These are phyloP conservation scores for Falciphora oryzae DNA, from an alignment of 2,329 filamentous ascomycete genomes.

Conservation along the genomic window DNA sequence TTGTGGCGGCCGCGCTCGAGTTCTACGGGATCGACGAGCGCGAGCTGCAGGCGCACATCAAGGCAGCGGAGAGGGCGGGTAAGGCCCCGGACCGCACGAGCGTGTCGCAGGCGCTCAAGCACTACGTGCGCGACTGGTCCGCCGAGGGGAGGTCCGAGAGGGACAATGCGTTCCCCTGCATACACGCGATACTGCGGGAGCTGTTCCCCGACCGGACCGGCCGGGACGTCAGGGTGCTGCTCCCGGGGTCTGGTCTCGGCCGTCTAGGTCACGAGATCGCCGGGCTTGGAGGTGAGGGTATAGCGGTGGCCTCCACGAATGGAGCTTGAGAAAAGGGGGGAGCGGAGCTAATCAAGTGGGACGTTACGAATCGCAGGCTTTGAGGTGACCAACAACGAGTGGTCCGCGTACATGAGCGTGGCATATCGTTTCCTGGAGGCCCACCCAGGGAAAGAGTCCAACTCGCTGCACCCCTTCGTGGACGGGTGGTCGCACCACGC, in stretches of 20 bases:
- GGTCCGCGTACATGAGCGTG: slow-evolving; percentile 52
- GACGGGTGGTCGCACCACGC: slow-evolving; percentile 53
- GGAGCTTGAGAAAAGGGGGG: neutral
- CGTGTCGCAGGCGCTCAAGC: slow-evolving; percentile 48
- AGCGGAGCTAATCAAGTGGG: neutral
- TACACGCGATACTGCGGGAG: slow-evolving; percentile 25
- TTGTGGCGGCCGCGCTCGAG: slow-evolving; percentile 36
- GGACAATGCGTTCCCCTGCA: slow-evolving; percentile 33
- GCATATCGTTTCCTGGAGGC: slow-evolving; percentile 44
- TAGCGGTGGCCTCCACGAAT: neutral
- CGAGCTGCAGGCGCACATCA: slow-evolving; percentile 40
- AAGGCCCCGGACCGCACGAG: slow-evolving; percentile 32
- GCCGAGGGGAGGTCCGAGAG: slow-evolving; percentile 40
- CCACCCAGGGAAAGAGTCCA: slow-evolving; percentile 13
- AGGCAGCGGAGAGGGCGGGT: slow-evolving; percentile 30
- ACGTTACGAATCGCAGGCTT: slow-evolving; percentile 22
- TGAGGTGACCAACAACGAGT: slow-evolving; percentile 51
- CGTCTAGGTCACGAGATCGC: slow-evolving; percentile 47
- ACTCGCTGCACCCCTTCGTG: slow-evolving; percentile 43
- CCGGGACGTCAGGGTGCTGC: slow-evolving; percentile 31
- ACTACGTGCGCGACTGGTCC: slow-evolving; percentile 53
- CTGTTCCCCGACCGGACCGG: slow-evolving; percentile 25
- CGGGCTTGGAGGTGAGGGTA: slow-evolving; percentile 22
- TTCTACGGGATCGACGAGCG: slow-evolving; percentile 39
- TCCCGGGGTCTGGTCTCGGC: slow-evolving; percentile 49